phyloP scores from a whole-genome alignment of 2,329 filamentous ascomycete species.

The Alternaria arborescens region DNA sequence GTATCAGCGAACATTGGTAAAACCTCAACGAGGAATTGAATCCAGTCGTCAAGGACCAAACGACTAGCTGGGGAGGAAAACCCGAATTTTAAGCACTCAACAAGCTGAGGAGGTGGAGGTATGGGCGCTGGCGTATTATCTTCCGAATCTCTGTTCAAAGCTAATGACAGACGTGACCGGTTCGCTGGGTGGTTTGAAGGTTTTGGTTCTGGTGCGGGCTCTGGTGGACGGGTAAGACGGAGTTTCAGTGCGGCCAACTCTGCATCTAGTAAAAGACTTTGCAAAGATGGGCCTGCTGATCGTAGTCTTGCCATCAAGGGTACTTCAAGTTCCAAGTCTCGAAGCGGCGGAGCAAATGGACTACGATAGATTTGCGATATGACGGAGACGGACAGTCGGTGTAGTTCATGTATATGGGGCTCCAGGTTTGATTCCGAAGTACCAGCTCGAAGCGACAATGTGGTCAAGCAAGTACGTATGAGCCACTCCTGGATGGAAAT shows the following conservation, averaged over 20 bases:
- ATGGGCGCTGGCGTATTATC: slow-evolving; percentile 46
- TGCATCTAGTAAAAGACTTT: slow-evolving; percentile 81
- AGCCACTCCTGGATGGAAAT: slow-evolving; percentile 72
- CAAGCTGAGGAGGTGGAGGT: slow-evolving; percentile 72
- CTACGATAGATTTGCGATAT: slow-evolving; percentile 70
- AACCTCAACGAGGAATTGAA: slow-evolving; percentile 82
- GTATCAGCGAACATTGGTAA: slow-evolving; percentile 83
- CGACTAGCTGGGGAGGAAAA: slow-evolving; percentile 78
- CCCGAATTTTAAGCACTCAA: slow-evolving; percentile 84
- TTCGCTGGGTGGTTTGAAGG: slow-evolving; percentile 29
- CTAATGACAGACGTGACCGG: slow-evolving; percentile 43
- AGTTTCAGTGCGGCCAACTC: slow-evolving; percentile 77
- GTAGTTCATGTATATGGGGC: slow-evolving; percentile 68
- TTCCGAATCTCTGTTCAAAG: slow-evolving; percentile 40
- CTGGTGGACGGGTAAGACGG: slow-evolving; percentile 43
- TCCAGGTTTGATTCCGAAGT: slow-evolving; percentile 46
- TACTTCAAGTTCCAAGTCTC: slow-evolving; percentile 73
- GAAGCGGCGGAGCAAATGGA: slow-evolving; percentile 67
- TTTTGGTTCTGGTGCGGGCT: slow-evolving; percentile 34
- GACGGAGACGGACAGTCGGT: slow-evolving; percentile 74
- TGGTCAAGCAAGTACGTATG: slow-evolving; percentile 70
- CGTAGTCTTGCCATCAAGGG: slow-evolving; percentile 73
- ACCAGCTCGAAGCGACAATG: slow-evolving; percentile 60
- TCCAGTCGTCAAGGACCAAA: slow-evolving; percentile 88
- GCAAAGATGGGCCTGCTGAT: slow-evolving; percentile 69